A percentile compares a stretch with the other conserved stretches of the same genome.
Evolutionary conservation across 768 basidiomycete species (phyloP).

Genomic region (Boletus sp.): DNA sequence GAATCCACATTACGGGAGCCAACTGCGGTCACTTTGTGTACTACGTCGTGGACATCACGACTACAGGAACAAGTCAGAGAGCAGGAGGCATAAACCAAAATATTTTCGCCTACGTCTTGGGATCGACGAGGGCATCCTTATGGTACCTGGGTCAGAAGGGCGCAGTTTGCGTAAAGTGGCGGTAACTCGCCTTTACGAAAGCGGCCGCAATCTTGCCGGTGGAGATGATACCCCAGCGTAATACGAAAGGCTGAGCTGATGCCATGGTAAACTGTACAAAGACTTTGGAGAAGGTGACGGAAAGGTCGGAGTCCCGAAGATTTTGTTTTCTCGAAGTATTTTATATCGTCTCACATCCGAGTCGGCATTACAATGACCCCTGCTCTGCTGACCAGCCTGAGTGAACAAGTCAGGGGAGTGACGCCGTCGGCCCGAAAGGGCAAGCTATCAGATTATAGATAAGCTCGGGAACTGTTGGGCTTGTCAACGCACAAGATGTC

Average conservation of each 20-base stretch:
- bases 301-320: neutral
- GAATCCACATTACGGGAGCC: conserved; percentile 72
- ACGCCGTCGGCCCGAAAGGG: conserved; percentile 3
- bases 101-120: conserved; percentile 55
- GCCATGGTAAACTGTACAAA: conserved; percentile 13
- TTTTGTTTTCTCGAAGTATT: neutral
- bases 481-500: conserved; percentile 3
- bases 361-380: neutral
- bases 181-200: conserved; percentile 61
- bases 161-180: neutral
- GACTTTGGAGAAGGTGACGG: neutral
- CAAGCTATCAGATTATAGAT: conserved; percentile 10
- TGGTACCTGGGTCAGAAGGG: conserved; percentile 1
- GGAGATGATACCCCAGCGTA: conserved; percentile 88
- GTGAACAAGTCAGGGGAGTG: neutral
- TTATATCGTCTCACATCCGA: neutral
- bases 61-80: conserved; percentile 33
- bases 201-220: conserved; percentile 68
- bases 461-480: neutral
- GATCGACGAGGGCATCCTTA: conserved; percentile 76
- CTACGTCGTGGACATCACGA: conserved; percentile 63
- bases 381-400: conserved; percentile 6
- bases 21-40: conserved; percentile 69
- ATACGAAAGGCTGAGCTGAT: conserved; percentile 36
- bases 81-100: neutral